Evolutionary conservation across 306 rosid species (phyloP).

Genomic region (Rosa rugosa): DNA sequence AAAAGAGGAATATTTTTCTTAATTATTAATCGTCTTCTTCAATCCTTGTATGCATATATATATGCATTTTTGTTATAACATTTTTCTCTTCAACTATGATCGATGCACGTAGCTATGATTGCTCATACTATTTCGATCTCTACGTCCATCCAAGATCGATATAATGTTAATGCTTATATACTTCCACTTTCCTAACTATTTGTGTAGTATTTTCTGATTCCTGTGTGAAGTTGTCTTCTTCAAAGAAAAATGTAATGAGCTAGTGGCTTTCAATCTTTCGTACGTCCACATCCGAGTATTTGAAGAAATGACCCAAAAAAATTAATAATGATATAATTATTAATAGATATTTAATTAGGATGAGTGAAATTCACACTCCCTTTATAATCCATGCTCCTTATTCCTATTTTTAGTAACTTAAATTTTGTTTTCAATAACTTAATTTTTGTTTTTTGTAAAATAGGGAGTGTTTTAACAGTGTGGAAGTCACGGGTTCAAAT

Average conservation of each 20-base stretch:
- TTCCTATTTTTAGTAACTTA: too few relatives aligned
- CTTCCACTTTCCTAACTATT: background rate
- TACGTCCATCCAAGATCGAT: slow-evolving; percentile 7
- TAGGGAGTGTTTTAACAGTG: too few relatives aligned
- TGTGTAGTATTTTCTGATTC: background rate
- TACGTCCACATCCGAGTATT: background rate
- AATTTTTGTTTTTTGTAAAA: too few relatives aligned
- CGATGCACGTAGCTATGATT: background rate
- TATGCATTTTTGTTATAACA: background rate
- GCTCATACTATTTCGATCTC: background rate
- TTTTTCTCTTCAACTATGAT: background rate
- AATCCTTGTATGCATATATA: background rate
- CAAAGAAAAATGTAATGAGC: background rate
- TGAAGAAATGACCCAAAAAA: background rate
- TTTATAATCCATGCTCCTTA: too few relatives aligned
- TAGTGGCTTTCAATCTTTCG: background rate
- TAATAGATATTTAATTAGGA: too few relatives aligned
- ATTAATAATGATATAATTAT: too few relatives aligned
- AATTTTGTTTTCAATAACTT: too few relatives aligned
- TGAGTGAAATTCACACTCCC: too few relatives aligned
- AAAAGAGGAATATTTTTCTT: background rate
- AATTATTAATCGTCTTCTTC: background rate
- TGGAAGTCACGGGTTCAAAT: too few relatives aligned
- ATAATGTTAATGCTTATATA: background rate
- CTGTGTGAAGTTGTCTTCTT: background rate